Evolutionary conservation across 2,329 filamentous ascomycete species (phyloP), one percentile per base, ranked within the genome.

Genomic region (Aureobasidium sp.): DNA sequence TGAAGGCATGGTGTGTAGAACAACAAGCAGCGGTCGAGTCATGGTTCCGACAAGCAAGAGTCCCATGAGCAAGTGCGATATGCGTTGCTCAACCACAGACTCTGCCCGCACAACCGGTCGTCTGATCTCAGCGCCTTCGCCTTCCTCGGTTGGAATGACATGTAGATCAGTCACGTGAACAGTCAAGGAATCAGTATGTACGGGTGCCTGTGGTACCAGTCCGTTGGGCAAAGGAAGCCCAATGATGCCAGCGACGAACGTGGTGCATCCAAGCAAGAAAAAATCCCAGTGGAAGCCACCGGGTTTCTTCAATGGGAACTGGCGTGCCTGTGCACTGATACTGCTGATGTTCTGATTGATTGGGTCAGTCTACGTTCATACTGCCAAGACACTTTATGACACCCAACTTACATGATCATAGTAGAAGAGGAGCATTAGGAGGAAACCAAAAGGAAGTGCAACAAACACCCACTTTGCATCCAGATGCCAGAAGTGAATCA

Each of bases 391-490:
- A n/a, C n/a, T n/a, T n/a, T n/a, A n/a, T n/a, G n/a, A n/a, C n/a
- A n/a, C n/a, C n/a, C n/a, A n/a, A 41, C 39, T 41, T 7, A 41
- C 39, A 25, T 45, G 42, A 14, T 83, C 81, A 66, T 82, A 83
- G 70, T 83, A 84, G 71, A 83, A 83, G 1, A 84, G 75, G 1
- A 81, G 66, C 65, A 80, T 82, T 36, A 82, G 70, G 27, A 83
- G 67, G 59, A 83, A 78, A 0, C 80, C 81, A 62, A 83, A 81
- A 0, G 80, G 80, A 25, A 82, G 65, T 2, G 80, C 78, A 0
- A 81, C 76, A 61, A 83, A 83, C 3, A 82, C 74, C 78, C 79
- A 82, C 64, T 78, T 79, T 22, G 75, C 73, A 15, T 78, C 74
- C 4, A 83, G 70, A 29, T 75, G 78, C 80, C 80, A 83, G 65